phyloP scores from a whole-genome alignment of 2,329 filamentous ascomycete species.

The Cadophora sp. region DNA sequence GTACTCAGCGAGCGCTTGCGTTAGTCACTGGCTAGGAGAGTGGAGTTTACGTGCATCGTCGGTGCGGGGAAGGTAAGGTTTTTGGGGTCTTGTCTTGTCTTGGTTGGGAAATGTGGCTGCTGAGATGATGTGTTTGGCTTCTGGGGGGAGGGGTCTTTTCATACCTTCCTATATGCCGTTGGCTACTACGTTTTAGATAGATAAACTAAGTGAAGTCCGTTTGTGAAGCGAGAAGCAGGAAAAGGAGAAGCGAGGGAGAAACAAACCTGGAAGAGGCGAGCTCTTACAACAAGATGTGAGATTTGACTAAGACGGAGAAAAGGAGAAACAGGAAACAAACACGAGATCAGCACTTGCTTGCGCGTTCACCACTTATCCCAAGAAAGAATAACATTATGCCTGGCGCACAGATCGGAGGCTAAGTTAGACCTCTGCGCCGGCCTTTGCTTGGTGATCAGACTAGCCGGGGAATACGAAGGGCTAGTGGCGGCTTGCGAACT shows the following conservation, averaged over 20 bases:
- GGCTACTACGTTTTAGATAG: too few species aligned
- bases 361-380: background rate
- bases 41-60: background rate
- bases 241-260: too few species aligned
- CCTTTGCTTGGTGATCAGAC: background rate
- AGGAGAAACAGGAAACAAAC: background rate
- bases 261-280: slow-evolving; percentile 1
- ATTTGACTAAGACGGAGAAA: background rate
- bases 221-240: too few species aligned
- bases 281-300: too few species aligned
- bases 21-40: background rate
- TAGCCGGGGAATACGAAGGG: background rate
- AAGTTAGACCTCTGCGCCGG: background rate
- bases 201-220: too few species aligned
- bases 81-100: too few species aligned
- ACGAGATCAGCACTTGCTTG: slow-evolving; percentile 1
- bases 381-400: background rate
- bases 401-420: background rate
- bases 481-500: background rate
- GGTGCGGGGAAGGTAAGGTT: background rate
- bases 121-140: too few species aligned
- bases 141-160: too few species aligned
- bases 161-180: too few species aligned
- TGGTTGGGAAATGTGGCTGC: too few species aligned
- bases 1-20: too few species aligned